Conservation (phyloP, 1,284 basidiomycete species). For the Boletus semigastroideus region DNA sequence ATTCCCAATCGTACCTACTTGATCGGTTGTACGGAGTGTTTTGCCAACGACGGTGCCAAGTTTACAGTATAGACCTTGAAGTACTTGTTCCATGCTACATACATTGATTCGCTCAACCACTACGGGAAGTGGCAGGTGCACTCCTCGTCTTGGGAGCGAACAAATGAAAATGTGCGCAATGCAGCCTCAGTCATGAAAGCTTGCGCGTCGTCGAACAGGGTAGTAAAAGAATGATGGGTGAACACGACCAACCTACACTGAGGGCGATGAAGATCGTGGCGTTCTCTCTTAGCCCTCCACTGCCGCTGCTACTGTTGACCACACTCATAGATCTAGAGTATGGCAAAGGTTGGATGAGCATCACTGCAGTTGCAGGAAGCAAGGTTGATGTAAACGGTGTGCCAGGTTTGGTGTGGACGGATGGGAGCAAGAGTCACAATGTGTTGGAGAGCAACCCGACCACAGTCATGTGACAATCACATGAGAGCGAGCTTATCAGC, state of each 20-base stretch:
- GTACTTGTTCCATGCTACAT: no score
- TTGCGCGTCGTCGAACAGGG: constrained; percentile 1
- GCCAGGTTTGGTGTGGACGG: neutral
- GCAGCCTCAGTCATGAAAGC: constrained; percentile 1
- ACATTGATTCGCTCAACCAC: no score
- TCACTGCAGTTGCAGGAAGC: constrained; percentile 1
- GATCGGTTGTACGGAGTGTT: no score
- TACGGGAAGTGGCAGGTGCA: no score
- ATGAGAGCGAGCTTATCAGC: no score
- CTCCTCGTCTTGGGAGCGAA: neutral
- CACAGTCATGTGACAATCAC: no score
- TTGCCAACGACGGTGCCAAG: no score
- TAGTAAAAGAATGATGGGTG: constrained; percentile 6
- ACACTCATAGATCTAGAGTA: constrained; percentile 14
- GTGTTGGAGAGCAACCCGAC: no score
- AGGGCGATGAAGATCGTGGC: constrained; percentile 28
- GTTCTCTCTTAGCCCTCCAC: constrained; percentile 8
- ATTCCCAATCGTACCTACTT: no score
- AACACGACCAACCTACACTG: constrained; percentile 29
- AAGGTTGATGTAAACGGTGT: constrained; percentile 2
- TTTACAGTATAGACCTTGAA: no score
- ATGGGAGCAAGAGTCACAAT: constrained; percentile 13
- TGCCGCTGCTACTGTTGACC: neutral
- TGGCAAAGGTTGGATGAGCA: constrained; percentile 9
- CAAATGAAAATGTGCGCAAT: neutral